Percentiles rank a stretch among this genome's conserved stretches.
phyloP scores from a whole-genome alignment of 23 red algal species.

The Gracilaria gracilis region DNA sequence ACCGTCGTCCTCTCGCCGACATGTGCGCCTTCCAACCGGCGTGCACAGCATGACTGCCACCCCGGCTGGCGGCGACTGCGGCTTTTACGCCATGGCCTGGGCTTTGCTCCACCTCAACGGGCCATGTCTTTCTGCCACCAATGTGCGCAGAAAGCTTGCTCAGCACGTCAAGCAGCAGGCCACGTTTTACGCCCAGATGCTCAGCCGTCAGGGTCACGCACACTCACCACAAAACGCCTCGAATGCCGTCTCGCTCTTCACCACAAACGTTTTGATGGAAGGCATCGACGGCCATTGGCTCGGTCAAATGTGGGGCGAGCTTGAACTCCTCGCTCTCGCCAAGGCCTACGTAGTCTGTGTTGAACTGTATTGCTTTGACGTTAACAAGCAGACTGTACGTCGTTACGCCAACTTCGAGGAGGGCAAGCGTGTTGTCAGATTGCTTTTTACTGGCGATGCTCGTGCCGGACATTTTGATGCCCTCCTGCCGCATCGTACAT shows the following conservation, averaged over 20 bases:
- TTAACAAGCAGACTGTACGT: constrained; percentile 32
- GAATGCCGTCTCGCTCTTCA: constrained; percentile 29
- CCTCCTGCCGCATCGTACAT: constrained; percentile 9
- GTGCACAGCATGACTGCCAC: constrained; percentile 42
- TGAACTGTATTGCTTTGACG: constrained; percentile 73
- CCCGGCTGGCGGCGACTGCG: constrained; percentile 60
- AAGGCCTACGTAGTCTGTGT: constrained; percentile 46
- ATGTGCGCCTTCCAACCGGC: neutral
- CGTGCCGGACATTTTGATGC: constrained; percentile 67
- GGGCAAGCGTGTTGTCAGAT: constrained; percentile 45
- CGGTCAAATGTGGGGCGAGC: constrained; percentile 72
- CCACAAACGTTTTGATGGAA: constrained; percentile 29
- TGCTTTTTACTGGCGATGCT: constrained; percentile 66
- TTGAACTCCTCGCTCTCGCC: constrained; percentile 72
- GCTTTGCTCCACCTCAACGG: constrained; percentile 34
- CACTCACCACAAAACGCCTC: neutral
- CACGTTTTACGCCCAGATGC: constrained; percentile 22
- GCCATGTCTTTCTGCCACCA: neutral
- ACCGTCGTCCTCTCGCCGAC: constrained; percentile 28
- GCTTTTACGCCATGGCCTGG: constrained; percentile 69
- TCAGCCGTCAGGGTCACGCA: neutral
- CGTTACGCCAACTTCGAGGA: constrained; percentile 31
- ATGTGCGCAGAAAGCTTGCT: constrained; percentile 15
- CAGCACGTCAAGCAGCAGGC: constrained; percentile 9
- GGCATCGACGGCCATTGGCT: constrained; percentile 82